Percentiles rank a stretch among this genome's conserved stretches.
Evolutionary conservation across 108 stramenopile genomes (phyloP).

Genomic region (Cylindrotheca closterium): DNA sequence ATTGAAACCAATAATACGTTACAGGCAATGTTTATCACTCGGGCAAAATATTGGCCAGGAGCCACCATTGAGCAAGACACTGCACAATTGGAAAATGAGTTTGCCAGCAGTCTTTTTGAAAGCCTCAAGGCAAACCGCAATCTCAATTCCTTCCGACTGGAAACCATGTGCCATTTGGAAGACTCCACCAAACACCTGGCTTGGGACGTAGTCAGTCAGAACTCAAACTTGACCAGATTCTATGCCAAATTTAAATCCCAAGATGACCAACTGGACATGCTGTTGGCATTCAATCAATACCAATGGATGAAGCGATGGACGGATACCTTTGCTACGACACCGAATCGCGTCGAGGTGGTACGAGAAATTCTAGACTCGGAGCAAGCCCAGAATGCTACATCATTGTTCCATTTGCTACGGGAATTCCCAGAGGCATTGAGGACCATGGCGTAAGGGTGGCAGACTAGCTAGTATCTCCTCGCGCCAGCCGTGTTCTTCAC

Average conservation of each 20-base stretch:
- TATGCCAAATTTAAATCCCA: not conserved
- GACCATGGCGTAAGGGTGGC: not conserved
- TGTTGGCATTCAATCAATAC: not conserved
- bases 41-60: not conserved
- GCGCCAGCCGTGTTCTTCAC: no score
- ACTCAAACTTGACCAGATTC: not conserved
- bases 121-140: not conserved
- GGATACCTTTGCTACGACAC: not conserved
- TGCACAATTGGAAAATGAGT: not conserved
- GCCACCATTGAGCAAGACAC: not conserved
- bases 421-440: not conserved
- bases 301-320: constrained; percentile 1
- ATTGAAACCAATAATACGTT: not conserved
- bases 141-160: not conserved
- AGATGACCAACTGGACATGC: not conserved
- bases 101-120: not conserved
- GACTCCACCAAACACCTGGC: not conserved
- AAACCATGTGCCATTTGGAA: not conserved
- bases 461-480: no score
- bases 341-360: not conserved
- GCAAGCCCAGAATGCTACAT: not conserved
- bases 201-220: not conserved
- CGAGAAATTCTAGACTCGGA: not conserved
- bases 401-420: not conserved
- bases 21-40: not conserved